Evolutionary conservation across 495 filamentous ascomycete genomes (phyloP).

Genomic region (Lindgomyces ingoldianus): DNA sequence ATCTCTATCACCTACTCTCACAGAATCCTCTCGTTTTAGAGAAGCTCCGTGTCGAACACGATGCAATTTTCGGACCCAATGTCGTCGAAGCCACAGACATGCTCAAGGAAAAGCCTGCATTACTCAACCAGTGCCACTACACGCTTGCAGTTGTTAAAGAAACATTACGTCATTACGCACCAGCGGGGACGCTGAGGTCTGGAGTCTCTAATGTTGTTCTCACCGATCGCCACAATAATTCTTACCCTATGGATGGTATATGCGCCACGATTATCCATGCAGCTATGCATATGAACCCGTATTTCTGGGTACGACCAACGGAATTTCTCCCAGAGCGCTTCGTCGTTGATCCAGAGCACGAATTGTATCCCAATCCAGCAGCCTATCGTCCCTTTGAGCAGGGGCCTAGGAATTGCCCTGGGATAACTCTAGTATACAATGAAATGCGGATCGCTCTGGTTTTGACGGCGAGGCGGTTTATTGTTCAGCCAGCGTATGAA

Average conservation of each 20-base stretch:
- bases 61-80: constrained; percentile 11
- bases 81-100: not conserved
- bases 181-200: constrained; percentile 12
- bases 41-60: constrained; percentile 15
- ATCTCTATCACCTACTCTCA: constrained; percentile 52
- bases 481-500: constrained; percentile 44
- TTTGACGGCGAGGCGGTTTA: constrained; percentile 51
- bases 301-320: not conserved
- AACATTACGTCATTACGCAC: constrained; percentile 24
- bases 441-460: constrained; percentile 48
- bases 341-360: constrained; percentile 13
- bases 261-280: constrained; percentile 29
- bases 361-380: constrained; percentile 14
- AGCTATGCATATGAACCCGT: constrained; percentile 24
- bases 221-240: constrained; percentile 30
- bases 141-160: constrained; percentile 32
- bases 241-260: constrained; percentile 40
- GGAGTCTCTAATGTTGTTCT: constrained; percentile 26
- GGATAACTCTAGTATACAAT: constrained; percentile 47
- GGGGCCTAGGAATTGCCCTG: constrained; percentile 57
- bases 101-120: constrained; percentile 18
- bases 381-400: constrained; percentile 34
- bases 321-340: constrained; percentile 32
- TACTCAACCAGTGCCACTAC: constrained; percentile 26
- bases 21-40: constrained; percentile 44